Base-by-base conservation (phyloP, 2,329 filamentous ascomycete genomes). In the Emergomyces orientalis region DNA sequence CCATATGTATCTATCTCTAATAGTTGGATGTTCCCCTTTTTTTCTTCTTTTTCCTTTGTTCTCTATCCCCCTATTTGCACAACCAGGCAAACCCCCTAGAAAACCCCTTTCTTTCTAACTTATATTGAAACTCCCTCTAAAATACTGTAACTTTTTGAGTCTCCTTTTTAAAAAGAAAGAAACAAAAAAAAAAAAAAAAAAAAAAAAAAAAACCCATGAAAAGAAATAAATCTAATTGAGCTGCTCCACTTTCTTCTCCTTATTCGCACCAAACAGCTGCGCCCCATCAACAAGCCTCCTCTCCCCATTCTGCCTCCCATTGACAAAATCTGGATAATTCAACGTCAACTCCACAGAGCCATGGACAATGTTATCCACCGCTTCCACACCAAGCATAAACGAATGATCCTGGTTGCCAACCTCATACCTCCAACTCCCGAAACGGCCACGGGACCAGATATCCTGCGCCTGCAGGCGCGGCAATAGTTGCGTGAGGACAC, bases 351-450 rank as follows among this genome's bases (percentile, higher is more conserved):
- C 92, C 55, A 92, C 89, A 45, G 90, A 88, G 69, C 92, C 92
- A 76, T 88, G 92, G 78, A 92, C 85, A 73, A 96, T 90, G 80
- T 90, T 86, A 80, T 97, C 92, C 47, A 86, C 91, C 58, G 92
- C 92, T 80, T 97, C 92, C 25, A 96, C 92, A 74, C 92, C 92
- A 66, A 96, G 82, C 92, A 97, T 97, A 79, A 97, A 97, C 32
- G 89, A 93, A 84, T 97, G 92, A 79, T 97, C 92, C 83, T 96
- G 91, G 84, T 96, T 96, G 74, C 91, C 91, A 68, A 89, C 90
- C 80, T 99, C 94, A 81, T 99, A 99, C 74, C 91, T 85, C 94
- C 94, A 99, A 82, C 88, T 93, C 72, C 94, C 94, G 79, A 99
- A 99, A 67, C 94, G 92, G 71, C 94, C 94, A 78, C 94, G 91